Conservation (phyloP, 2,329 filamentous ascomycete species). For the Byssochlamys sp. region DNA sequence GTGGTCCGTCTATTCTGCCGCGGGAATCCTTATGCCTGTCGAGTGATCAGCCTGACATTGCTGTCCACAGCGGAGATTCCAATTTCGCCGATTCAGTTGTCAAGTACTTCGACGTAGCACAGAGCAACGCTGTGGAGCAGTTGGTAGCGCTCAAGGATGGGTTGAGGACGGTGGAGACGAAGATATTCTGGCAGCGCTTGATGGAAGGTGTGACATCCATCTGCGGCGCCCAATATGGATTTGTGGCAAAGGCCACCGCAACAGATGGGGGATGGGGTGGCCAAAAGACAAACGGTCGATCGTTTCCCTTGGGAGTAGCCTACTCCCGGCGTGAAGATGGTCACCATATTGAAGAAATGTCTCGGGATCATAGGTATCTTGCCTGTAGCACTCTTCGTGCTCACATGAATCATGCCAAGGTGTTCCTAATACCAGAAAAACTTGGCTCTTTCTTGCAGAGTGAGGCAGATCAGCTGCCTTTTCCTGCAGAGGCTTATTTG, state of each 20-base stretch:
- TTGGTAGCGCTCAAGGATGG: conserved; percentile 51
- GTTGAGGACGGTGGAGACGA: conserved; percentile 44
- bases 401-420: conserved; percentile 63
- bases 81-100: conserved; percentile 14
- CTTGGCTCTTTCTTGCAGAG: conserved; percentile 53
- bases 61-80: conserved; percentile 15
- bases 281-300: conserved; percentile 40
- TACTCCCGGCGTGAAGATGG: conserved; percentile 56
- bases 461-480: conserved; percentile 48
- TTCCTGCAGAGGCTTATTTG: conserved; percentile 57
- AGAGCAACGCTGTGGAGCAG: conserved; percentile 53
- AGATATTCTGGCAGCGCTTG: conserved; percentile 55
- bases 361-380: conserved; percentile 55
- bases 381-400: conserved; percentile 57
- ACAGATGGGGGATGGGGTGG: conserved; percentile 36
- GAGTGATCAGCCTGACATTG: conserved; percentile 12
- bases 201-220: conserved; percentile 57
- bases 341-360: conserved; percentile 41
- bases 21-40: conserved; percentile 22
- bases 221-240: conserved; percentile 56
- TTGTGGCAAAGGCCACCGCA: conserved; percentile 57
- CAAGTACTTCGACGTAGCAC: conserved; percentile 36
- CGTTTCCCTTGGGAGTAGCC: conserved; percentile 55
- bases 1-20: conserved; percentile 17
- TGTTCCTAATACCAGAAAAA: conserved; percentile 57